Percentiles rank a stretch among this genome's conserved stretches.
These are phyloP conservation scores for Monosporascus sp. DNA, from an alignment of 2,329 filamentous ascomycete species.

Conservation along the genomic window DNA sequence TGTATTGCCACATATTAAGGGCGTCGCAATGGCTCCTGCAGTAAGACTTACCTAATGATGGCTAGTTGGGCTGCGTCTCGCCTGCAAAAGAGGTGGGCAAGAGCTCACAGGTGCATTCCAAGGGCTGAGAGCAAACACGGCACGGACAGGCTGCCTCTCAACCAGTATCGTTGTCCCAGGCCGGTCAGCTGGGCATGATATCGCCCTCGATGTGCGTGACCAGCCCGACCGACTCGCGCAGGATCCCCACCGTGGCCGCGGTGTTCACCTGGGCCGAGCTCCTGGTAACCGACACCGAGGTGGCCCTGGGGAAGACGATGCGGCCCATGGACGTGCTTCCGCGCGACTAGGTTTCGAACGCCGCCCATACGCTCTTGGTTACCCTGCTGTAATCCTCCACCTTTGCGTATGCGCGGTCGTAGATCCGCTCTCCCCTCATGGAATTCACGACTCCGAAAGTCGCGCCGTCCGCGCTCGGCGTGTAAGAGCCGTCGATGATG, in stretches of 20 bases:
- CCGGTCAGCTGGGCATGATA: constrained; percentile 27
- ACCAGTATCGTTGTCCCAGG: constrained; percentile 58
- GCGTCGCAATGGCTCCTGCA: constrained; percentile 43
- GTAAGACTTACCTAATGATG: constrained; percentile 11
- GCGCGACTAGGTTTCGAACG: constrained; percentile 65
- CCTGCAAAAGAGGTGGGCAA: background rate
- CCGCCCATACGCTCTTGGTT: constrained; percentile 52
- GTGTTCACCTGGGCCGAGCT: constrained; percentile 41
- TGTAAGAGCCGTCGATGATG: background rate
- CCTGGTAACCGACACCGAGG: constrained; percentile 38
- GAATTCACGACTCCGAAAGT: constrained; percentile 16
- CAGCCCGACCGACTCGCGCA: constrained; percentile 39
- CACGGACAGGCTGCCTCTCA: constrained; percentile 71
- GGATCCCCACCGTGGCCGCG: constrained; percentile 28
- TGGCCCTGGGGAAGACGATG: constrained; percentile 65
- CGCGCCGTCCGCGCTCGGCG: background rate
- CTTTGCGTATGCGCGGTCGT: constrained; percentile 52
- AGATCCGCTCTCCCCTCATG: constrained; percentile 41
- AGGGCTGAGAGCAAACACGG: constrained; percentile 73
- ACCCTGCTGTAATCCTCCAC: constrained; percentile 52
- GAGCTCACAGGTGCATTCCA: constrained; percentile 51
- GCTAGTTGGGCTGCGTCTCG: background rate
- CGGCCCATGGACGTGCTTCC: constrained; percentile 57
- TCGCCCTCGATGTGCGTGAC: constrained; percentile 29
- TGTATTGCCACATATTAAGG: constrained; percentile 64